Evolutionary conservation across 345 rosid species (phyloP), one percentile per base, ranked within the genome.

Genomic region (Linum tenue): DNA sequence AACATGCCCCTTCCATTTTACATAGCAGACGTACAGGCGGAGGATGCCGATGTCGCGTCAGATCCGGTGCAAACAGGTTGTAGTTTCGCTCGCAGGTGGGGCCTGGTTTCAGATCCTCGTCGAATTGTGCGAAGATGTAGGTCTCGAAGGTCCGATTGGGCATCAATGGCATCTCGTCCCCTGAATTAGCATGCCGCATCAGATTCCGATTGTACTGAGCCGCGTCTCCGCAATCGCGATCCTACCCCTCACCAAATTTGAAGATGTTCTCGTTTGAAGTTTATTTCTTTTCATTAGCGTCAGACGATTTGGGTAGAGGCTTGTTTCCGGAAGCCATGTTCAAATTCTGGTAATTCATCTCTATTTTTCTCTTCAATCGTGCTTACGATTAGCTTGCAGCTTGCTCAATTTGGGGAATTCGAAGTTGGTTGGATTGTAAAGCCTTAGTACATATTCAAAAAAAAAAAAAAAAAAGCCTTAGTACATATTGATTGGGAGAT

Each of bases 121-220:
- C 84, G 75, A 92, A 92, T 7, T 90, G 85, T 0, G 86, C 87
- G 67, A 92, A 90, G 12, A 92, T 84, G 77, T 86, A 92, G 3
- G 96, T 82, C 76, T 90, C 98, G 31, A 92, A 88, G 1, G 84
- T 88, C 68, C 94, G 72, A 65, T 87, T 85, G 0, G 91, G 91
- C 98, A 92, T 90, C 5, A 92, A 73, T 0, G 96, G 98, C 3
- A 96, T 92, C 62, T 96, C 98, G 0, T 1, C 40, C 4, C 96
- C 85, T 2, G 94, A 80, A 11, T 55, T 69, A 1, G 87, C 86
- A 65, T 83, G 97, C 56, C 51, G 72, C 61, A 92, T 65, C 31
- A 92, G 78, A 44, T 92, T 81, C 35, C 73, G 56, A 61, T 88
- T 90, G 77, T 85, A 92, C 15, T 82, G 82, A 0, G 85, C 82